A percentile compares a stretch with the other conserved stretches of the same genome.
Conservation (phyloP, 352 stramenopile species). For the Globisporangium viniferum region DNA sequence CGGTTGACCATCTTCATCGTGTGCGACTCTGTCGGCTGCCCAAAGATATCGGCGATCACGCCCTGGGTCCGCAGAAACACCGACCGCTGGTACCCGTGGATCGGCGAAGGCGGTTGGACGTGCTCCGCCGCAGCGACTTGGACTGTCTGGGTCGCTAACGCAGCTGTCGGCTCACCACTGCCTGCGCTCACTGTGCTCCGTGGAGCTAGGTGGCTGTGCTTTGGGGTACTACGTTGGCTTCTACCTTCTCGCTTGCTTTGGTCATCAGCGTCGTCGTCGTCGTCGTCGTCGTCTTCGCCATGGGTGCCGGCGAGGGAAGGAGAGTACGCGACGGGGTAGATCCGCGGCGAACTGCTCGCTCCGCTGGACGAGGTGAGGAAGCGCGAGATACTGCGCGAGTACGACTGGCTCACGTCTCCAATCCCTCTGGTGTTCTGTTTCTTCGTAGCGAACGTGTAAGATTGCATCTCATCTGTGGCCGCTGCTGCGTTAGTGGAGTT, state of each 20-base stretch:
- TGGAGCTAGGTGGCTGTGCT: background rate
- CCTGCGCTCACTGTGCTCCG: background rate
- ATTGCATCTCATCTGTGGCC: background rate
- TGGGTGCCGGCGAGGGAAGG: background rate
- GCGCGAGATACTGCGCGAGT: constrained; percentile 2
- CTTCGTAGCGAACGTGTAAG: background rate
- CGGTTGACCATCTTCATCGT: constrained; percentile 36
- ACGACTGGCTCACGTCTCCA: background rate
- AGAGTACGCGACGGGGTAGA: constrained; percentile 1
- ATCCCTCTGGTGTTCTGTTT: background rate
- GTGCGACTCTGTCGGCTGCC: constrained; percentile 29
- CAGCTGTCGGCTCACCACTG: background rate
- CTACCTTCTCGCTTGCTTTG: background rate
- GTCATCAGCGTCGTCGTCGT: background rate
- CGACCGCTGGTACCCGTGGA: constrained; percentile 6
- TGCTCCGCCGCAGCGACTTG: constrained; percentile 5
- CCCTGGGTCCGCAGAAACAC: constrained; percentile 34
- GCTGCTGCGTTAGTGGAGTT: background rate
- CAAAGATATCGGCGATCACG: constrained; percentile 40
- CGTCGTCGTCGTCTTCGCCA: background rate
- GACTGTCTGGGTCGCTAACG: constrained; percentile 14
- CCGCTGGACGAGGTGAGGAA: background rate
- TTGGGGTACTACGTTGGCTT: background rate
- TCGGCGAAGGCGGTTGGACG: background rate
- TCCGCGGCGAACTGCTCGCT: constrained; percentile 2